Evolutionary conservation across 352 stramenopile species (phyloP).

Genomic region (Phytophthora brassicae): DNA sequence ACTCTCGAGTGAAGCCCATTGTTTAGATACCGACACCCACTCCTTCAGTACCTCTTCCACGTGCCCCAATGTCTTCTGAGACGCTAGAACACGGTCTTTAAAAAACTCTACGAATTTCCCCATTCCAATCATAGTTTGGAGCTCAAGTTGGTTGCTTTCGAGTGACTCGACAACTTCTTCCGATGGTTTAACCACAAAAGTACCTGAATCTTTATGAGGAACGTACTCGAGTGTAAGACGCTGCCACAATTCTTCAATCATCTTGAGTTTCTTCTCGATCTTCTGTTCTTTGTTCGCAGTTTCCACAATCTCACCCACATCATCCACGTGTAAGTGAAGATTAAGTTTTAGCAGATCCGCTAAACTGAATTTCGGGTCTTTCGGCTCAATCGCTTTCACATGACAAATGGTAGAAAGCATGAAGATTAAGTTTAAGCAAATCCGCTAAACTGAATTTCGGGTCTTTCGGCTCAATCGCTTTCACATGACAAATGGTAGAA

Average conservation of each 20-base stretch:
- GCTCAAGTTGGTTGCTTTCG: constrained; percentile 85
- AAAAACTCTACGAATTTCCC: constrained; percentile 92
- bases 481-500: constrained; percentile 84
- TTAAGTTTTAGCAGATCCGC: constrained; percentile 84
- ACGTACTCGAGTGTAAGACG: constrained; percentile 85
- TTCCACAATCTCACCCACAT: constrained; percentile 87
- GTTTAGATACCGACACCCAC: constrained; percentile 87
- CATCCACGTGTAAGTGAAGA: constrained; percentile 80
- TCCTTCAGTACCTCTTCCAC: constrained; percentile 88
- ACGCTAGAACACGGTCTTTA: constrained; percentile 79
- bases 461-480: constrained; percentile 83
- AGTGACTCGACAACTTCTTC: constrained; percentile 87
- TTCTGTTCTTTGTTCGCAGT: constrained; percentile 90
- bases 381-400: constrained; percentile 86
- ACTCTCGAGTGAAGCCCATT: constrained; percentile 87
- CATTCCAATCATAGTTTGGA: constrained; percentile 90
- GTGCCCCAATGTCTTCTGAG: constrained; percentile 80
- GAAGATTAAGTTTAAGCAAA: constrained; percentile 80
- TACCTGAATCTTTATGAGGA: constrained; percentile 85
- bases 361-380: constrained; percentile 83
- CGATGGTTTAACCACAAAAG: constrained; percentile 83
- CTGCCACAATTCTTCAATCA: constrained; percentile 88
- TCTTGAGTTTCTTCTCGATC: constrained; percentile 89
- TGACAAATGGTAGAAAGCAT: too few species aligned
- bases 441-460: constrained; percentile 84